These are phyloP conservation scores for Ambispora gerdemannii DNA, from an alignment of 192 early-diverging fungal species.

Conservation along the genomic window DNA sequence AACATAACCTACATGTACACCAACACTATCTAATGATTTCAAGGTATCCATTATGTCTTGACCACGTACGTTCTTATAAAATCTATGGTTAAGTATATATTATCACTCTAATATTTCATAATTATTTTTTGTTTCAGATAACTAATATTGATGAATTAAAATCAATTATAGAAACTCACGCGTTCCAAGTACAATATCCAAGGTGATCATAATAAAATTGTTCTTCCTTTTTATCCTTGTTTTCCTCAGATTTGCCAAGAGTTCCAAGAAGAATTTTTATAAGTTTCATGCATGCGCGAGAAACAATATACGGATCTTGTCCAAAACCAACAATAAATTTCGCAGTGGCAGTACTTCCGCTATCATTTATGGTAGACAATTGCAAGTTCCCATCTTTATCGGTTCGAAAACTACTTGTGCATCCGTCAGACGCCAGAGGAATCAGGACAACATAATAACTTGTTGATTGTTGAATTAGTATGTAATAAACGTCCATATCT, in stretches of 20 bases:
- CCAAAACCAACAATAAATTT: conserved; percentile 14
- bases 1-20: conserved; percentile 34
- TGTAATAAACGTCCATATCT: conserved; percentile 13
- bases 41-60: conserved; percentile 18
- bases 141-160: not conserved
- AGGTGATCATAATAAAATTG: conserved; percentile 17
- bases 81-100: not conserved
- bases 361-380: not conserved
- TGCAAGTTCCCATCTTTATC: conserved; percentile 17
- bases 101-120: not conserved
- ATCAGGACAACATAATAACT: conserved; percentile 12
- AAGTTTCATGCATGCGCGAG: conserved; percentile 4
- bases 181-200: conserved; percentile 30
- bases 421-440: conserved; percentile 6
- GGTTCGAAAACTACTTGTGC: not conserved
- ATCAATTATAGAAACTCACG: conserved; percentile 8
- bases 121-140: no score
- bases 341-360: not conserved
- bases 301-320: conserved; percentile 3
- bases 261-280: not conserved
- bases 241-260: not conserved
- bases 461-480: conserved; percentile 22
- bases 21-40: conserved; percentile 4
- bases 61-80: conserved; percentile 7
- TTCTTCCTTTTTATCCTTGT: not conserved